Base-by-base conservation (phyloP, 805 yeast genomes). In the Zygosaccharomyces gambellarensis region DNA sequence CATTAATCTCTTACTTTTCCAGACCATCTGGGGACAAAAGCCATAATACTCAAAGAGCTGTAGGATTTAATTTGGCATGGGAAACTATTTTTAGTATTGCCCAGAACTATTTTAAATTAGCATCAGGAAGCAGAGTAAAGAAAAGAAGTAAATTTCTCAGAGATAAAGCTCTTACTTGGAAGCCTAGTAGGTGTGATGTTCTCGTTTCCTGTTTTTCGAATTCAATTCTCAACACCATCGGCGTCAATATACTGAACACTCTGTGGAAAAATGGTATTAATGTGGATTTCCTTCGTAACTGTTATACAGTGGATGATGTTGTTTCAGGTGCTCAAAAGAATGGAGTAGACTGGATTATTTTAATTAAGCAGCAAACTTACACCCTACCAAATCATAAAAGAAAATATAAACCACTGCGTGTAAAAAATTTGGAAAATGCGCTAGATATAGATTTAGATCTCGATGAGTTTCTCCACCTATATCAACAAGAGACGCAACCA, bases 61-160 rank as follows among this genome's bases (percentile, higher is more conserved):
- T 90, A 39, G 98, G 99, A 0, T 85, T 94, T 61, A 84, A 88
- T 53, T 67, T 94, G 48, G 87, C 94, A 0, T 81, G 88, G 76
- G 89, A 84, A 57, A 77, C 78, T 39, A 69, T 84, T 0, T 77
- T 80, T 54, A 73, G 73, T 25, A 68, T 78, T 4, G 79, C 81
- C 70, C 74, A 74, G 52, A 67, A 71, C 22, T 75, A 73, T 54
- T 75, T 76, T 59, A 75, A 68, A 55, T 51, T 73, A 42, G 61
- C 66, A 3, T 62, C 65, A 41, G 58, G 65, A 6, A 57, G 61
- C 27, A 63, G 61, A 30, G 59, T 59, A n/a, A 63, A 61, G 66
- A 54, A 60, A 48, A 73, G 74, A 49, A 71, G 64, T 50, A 57
- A 56, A 38, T 63, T 62, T 47, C 36, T 68, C 51, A 69, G 69